phyloP scores from a whole-genome alignment of 768 basidiomycete genomes.

The Termitomyces sp. region DNA sequence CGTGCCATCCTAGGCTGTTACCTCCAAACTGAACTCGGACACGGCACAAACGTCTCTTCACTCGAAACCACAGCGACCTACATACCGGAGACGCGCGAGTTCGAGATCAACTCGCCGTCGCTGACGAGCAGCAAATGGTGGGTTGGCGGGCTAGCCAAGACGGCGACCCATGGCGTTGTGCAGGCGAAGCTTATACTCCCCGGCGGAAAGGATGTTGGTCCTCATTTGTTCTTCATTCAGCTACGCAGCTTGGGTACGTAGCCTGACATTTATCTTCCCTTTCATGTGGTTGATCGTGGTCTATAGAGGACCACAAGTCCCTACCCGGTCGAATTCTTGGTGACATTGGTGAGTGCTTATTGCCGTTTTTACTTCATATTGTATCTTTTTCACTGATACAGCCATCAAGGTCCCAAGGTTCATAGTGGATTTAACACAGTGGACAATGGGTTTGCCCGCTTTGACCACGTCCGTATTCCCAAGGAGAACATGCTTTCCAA shows the following conservation, averaged over 20 bases:
- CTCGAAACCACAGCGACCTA: slow-evolving; percentile 78
- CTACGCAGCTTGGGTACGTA: slow-evolving; percentile 54
- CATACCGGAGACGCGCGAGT: slow-evolving; percentile 57
- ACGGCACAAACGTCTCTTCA: slow-evolving; percentile 63
- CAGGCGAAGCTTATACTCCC: slow-evolving; percentile 72
- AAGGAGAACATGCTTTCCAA: slow-evolving; percentile 69
- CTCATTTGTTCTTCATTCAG: slow-evolving; percentile 73
- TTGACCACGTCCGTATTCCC: slow-evolving; percentile 61
- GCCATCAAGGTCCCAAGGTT: slow-evolving; percentile 50
- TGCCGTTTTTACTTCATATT: background rate
- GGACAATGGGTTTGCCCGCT: slow-evolving; percentile 68
- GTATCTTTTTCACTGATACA: background rate
- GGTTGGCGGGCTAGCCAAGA: slow-evolving; percentile 69
- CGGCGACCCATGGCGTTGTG: slow-evolving; percentile 69
- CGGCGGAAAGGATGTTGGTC: slow-evolving; percentile 53
- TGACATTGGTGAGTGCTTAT: slow-evolving; percentile 49
- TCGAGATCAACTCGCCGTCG: slow-evolving; percentile 72
- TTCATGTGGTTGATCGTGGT: background rate
- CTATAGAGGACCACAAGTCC: slow-evolving; percentile 49
- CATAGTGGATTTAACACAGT: slow-evolving; percentile 38
- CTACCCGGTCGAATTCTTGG: slow-evolving; percentile 60
- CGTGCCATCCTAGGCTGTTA: slow-evolving; percentile 68
- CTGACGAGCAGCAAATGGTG: slow-evolving; percentile 80
- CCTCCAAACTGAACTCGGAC: slow-evolving; percentile 74
- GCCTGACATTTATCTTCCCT: background rate